Evolutionary conservation across 768 basidiomycete genomes (phyloP).

Genomic region (Serendipita sp.): DNA sequence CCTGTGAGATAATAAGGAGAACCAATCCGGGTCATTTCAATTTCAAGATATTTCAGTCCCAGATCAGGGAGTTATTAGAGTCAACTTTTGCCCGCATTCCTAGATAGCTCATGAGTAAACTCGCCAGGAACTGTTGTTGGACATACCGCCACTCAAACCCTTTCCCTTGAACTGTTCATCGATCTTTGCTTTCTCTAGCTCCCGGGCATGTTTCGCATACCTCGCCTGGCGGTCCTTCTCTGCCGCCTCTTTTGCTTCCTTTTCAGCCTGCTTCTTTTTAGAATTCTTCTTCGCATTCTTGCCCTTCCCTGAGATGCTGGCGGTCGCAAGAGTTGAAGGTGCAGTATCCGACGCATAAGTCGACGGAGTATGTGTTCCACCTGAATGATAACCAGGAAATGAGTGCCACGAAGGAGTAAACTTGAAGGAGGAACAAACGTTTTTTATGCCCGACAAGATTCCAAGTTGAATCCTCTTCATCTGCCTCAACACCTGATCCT

Average conservation of each 20-base stretch:
- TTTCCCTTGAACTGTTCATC: conserved; percentile 18
- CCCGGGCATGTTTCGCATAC: conserved; percentile 43
- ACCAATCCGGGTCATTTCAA: too few relatives aligned
- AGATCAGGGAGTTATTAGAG: background rate
- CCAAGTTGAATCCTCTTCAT: conserved; percentile 64
- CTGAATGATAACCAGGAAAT: background rate
- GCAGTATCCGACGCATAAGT: conserved; percentile 11
- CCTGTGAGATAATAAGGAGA: too few relatives aligned
- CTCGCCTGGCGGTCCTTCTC: conserved; percentile 36
- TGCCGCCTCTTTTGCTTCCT: conserved; percentile 37
- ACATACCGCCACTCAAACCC: background rate
- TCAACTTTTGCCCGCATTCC: background rate
- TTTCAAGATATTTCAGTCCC: conserved; percentile 29
- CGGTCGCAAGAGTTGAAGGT: conserved; percentile 16
- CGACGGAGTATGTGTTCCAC: conserved; percentile 10
- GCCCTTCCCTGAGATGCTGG: conserved; percentile 31
- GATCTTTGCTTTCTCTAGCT: conserved; percentile 38
- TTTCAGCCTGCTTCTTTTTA: conserved; percentile 38
- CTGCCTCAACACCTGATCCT: conserved; percentile 42
- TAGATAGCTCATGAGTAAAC: too few relatives aligned
- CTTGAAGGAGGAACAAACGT: conserved; percentile 15
- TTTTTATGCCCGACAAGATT: conserved; percentile 43
- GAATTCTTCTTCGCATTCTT: conserved; percentile 61
- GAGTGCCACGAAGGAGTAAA: conserved; percentile 22
- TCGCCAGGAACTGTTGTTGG: too few relatives aligned